Evolutionary conservation across 1,139 yeast genomes (phyloP), one percentile per base, ranked within the genome.

Genomic region (Spencermartinsiella ligniputridi): DNA sequence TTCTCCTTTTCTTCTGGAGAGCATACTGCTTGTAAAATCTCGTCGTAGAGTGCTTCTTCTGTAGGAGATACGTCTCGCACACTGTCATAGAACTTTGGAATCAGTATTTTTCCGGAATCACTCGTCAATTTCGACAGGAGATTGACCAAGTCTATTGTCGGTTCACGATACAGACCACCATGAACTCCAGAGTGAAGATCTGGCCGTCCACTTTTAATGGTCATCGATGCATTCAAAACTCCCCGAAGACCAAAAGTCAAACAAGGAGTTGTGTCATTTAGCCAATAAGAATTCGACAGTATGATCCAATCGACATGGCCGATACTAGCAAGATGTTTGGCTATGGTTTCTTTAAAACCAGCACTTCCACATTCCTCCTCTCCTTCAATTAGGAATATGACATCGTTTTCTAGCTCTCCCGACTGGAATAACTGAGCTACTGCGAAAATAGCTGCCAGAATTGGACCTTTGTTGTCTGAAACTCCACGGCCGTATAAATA

Each of bases 121-220:
- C 76, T 75, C 35, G 81, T 75, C 44, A 89, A 68, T 43, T 77
- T 75, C 6, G 92, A 75, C 32, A 90, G 67, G 15, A 90, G 59
- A 48, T 82, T 83, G 41, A 90, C 75, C 60, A 92, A 66, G 59
- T 92, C 97, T 70, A 87, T 78, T 0, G 95, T 81, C 2, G 98
- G 97, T 55, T 92, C 98, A 47, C 84, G 74, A 54, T 79, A 78
- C 8, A 84, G 82, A 48, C 97, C 98, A 39, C 98, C 98, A 66
- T 90, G 95, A 13, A 92, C 95, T 50, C 98, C 98, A 0, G 97
- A 88, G 59, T 92, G 98, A 50, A 95, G 72, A 65, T 92, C 97
- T 1, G 95, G 95, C 50, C 74, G 75, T 48, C 79, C 88, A 41
- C 90, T 81, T 44, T 71, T 69, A 13, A 92, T 73, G 33, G 78